A percentile compares a stretch with the other conserved stretches of the same genome.
phyloP scores from a whole-genome alignment of 352 stramenopile genomes.

The Phytophthora agathidicida region DNA sequence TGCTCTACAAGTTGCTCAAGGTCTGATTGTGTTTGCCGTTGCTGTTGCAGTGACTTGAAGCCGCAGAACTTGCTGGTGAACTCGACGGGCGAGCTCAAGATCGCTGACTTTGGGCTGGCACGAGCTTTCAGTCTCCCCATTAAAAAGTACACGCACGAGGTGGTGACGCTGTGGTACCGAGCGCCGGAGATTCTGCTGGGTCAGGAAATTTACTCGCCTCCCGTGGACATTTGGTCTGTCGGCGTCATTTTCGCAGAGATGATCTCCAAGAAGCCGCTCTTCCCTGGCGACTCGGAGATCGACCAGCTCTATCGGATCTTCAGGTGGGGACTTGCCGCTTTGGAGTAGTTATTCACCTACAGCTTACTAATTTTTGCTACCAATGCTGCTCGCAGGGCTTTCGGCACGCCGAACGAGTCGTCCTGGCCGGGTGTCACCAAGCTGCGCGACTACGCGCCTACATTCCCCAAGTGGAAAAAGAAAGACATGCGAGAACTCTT shows the following conservation, averaged over 20 bases:
- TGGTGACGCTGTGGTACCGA: constrained; percentile 99
- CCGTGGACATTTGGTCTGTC: constrained; percentile 90
- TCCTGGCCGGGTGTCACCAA: constrained; percentile 97
- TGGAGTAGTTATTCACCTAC: too few relatives aligned
- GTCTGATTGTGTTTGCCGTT: background rate
- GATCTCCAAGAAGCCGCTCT: constrained; percentile 82
- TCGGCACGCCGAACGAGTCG: constrained; percentile 97
- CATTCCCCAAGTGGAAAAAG: constrained; percentile 97
- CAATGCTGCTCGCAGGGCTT: constrained; percentile 48
- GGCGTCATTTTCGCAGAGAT: constrained; percentile 89
- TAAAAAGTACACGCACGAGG: constrained; percentile 97
- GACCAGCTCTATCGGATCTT: constrained; percentile 91
- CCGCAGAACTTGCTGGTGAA: constrained; percentile 98
- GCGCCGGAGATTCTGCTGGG: constrained; percentile 98
- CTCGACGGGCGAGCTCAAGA: constrained; percentile 94
- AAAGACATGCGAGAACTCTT: constrained; percentile 75
- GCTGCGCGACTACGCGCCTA: constrained; percentile 94
- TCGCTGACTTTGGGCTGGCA: constrained; percentile 98
- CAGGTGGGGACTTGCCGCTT: constrained; percentile 32
- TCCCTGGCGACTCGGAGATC: constrained; percentile 86
- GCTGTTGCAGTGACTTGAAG: constrained; percentile 93
- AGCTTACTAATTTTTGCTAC: background rate
- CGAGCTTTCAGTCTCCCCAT: constrained; percentile 97
- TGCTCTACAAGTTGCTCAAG: background rate
- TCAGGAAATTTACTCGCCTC: constrained; percentile 87